Conservation (phyloP, 495 filamentous ascomycete genomes). For the Penicillium paradoxum region DNA sequence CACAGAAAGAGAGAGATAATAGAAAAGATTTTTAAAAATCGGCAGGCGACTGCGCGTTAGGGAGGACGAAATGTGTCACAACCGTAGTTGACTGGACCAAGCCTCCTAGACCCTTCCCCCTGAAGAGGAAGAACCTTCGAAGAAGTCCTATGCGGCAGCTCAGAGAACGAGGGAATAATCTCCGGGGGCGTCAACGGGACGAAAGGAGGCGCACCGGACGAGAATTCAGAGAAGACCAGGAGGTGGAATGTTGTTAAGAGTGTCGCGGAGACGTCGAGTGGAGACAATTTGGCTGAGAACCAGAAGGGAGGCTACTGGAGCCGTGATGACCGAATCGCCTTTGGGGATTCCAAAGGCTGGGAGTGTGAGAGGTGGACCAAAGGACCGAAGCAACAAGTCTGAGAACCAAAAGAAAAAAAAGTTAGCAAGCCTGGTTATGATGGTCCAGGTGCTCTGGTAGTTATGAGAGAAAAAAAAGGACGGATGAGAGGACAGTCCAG, state of each 20-base stretch:
- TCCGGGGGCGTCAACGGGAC: constrained; percentile 49
- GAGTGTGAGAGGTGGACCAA: neutral
- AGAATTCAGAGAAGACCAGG: constrained; percentile 58
- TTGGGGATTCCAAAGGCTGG: constrained; percentile 66
- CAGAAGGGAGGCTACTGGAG: constrained; percentile 57
- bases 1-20: constrained; percentile 13
- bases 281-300: constrained; percentile 77
- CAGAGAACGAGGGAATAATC: constrained; percentile 54
- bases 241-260: constrained; percentile 66
- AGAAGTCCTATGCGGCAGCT: constrained; percentile 99
- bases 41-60: constrained; percentile 55
- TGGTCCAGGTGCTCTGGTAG: neutral
- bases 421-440: constrained; percentile 1
- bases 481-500: constrained; percentile 12
- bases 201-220: constrained; percentile 51
- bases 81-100: constrained; percentile 65
- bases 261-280: constrained; percentile 53
- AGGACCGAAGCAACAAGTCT: constrained; percentile 1
- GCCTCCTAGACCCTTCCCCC: constrained; percentile 35
- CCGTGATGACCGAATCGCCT: constrained; percentile 63
- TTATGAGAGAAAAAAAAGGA: constrained; percentile 26
- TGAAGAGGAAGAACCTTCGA: constrained; percentile 92
- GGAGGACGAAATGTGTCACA: constrained; percentile 87
- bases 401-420: neutral
- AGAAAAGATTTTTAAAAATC: constrained; percentile 10